Evolutionary conservation across 2,329 filamentous ascomycete species (phyloP), one percentile per base, ranked within the genome.

Genomic region (Remersonia thermophila): DNA sequence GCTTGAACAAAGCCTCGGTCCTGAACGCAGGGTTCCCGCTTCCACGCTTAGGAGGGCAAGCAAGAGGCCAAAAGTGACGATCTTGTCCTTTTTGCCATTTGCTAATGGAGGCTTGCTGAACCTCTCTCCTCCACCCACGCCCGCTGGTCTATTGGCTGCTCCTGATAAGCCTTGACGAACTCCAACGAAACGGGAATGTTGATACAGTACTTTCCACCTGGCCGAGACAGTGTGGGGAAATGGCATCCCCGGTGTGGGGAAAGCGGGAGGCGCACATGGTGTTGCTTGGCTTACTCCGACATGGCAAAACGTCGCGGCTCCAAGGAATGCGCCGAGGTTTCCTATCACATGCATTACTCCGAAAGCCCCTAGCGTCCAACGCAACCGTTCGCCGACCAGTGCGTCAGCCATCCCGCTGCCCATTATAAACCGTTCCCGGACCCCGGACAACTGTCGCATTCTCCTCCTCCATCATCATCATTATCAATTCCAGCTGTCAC

Each of bases 241-340:
- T 5, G 9, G 5, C n/a, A 27, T 30, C 10, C 31, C 30, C 9
- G 7, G 17, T 38, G 36, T 38, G 36, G 36, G 36, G 36, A 32
- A 34, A 8, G 8, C 12, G 26, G 14, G 5, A 23, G 9, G 9
- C 10, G 36, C 41, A 41, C 41, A 43, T 43, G 33, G 36, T 15
- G 36, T 23, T 23, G 20, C 20, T 23, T 23, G 20, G 20, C 20
- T 9, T 23, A 6, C 9, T 23, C 5, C 20, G 9, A 23, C 20
- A 23, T 23, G 20, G 20, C n/a, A n/a, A n/a, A n/a, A 9, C 20
- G 20, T 23, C 20, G 20, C 20, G 5, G 5, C 5, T 9, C 9
- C 20, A 15, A 25, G 30, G 33, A 41, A 36, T 40, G 37, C 40
- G 47, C 45, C 47, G 47, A 49, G 47, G 45, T 45, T 33, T 23